Evolutionary conservation across 1,139 yeast genomes (phyloP), one percentile per base, ranked within the genome.

Genomic region (Suhomyces wounanorum): DNA sequence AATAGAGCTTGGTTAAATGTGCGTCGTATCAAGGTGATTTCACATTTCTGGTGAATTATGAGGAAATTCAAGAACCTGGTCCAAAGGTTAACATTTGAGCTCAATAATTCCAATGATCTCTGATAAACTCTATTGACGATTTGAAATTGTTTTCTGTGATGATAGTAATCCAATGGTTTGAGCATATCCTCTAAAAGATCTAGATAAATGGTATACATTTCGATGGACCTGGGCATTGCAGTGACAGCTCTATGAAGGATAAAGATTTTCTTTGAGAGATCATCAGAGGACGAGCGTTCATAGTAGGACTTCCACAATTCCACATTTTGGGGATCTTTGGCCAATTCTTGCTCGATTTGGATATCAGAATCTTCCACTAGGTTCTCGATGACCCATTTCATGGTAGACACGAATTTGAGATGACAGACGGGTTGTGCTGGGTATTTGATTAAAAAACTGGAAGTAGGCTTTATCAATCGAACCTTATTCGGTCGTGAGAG

Each of bases 141-240:
- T 3, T 48, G 54, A 51, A 65, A 75, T 48, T 73, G 75, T n/a
- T 52, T 48, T 14, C 55, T 58, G 52, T 70, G 64, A 48, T 66
- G 60, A 33, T 68, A 61, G 14, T 71, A 69, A 50, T 66, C 62
- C 21, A 69, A 48, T 4, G 62, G 61, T 18, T 64, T 25, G n/a
- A 73, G 58, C 21, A 67, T 55, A 13, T 59, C 62, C 1, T 70
- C 57, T 30, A 85, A 62, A 23, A 78, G 57, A 30, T 75, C 77
- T 31, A 85, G 60, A 56, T 83, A 84, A n/a, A 64, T 43, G 50
- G 67, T 64, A 91, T 91, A 85, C 41, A 87, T 62, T 56, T 81
- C 78, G 57, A 76, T 75, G 0, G 84, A 77, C 38, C 81, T 62
- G n/a, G 78, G 78, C 23, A 84, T 62, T 11, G 67, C 62, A 8